Evolutionary conservation across 2,329 filamentous ascomycete genomes (phyloP).

Genomic region (Colletotrichum sansevieriae): DNA sequence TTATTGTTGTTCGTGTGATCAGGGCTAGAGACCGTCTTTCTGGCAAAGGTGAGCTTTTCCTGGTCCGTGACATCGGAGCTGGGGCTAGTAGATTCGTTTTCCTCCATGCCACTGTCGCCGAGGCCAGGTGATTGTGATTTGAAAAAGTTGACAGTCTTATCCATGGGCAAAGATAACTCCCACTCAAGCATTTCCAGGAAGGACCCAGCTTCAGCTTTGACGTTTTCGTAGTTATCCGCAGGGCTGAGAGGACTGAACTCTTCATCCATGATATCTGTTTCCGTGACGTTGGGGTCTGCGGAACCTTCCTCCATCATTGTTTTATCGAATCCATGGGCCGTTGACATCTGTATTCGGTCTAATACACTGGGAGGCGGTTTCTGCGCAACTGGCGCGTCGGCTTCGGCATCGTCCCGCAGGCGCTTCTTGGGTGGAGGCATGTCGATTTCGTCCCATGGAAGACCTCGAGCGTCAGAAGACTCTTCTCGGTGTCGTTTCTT

Average conservation of each 20-base stretch:
- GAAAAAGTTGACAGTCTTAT: too few species aligned
- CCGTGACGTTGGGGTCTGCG: background rate
- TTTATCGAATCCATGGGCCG: too few species aligned
- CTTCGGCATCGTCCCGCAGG: background rate
- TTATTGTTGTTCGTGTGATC: too few species aligned
- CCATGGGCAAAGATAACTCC: background rate
- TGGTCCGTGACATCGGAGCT: background rate
- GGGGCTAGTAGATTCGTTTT: background rate
- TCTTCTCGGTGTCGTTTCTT: conserved; percentile 17
- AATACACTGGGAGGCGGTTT: too few species aligned
- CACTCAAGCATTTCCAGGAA: conserved; percentile 15
- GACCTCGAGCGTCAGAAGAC: background rate
- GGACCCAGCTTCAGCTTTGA: conserved; percentile 5
- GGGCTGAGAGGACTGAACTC: background rate
- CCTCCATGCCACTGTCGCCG: background rate
- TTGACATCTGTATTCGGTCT: too few species aligned
- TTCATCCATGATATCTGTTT: conserved; percentile 1
- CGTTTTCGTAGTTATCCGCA: background rate
- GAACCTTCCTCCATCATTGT: background rate
- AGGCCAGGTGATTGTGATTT: too few species aligned
- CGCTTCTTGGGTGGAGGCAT: background rate
- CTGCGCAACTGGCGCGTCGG: too few species aligned
- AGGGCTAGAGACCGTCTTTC: background rate
- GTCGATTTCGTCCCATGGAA: conserved; percentile 20
- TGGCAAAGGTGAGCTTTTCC: background rate